Base-by-base conservation (phyloP, 768 basidiomycete genomes). In the Termitomyces sp. region DNA sequence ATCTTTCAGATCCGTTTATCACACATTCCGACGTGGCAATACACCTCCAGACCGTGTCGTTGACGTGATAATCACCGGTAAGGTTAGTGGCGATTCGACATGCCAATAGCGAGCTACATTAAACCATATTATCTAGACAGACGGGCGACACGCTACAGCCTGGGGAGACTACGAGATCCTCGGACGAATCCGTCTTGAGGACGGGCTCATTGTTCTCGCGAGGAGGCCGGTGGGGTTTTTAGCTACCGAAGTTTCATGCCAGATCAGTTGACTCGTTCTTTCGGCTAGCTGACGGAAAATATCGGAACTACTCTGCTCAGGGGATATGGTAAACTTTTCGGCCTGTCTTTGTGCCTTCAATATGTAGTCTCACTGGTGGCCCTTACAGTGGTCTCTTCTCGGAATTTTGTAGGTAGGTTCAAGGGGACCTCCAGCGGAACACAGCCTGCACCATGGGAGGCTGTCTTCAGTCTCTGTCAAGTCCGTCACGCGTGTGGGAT, bases 91-190 rank as follows among this genome's bases (percentile, higher is more conserved):
- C 27, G n/a, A 41, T 17, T 40, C 43, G 35, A 9, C 19, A 44
- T 37, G 43, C n/a, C n/a, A n/a, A 54, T 40, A 37, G 16, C 23
- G 42, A 35, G 27, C 16, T 30, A 27, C 9, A 54, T 49, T 53
- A 7, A 19, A 58, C 41, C 44, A 12, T 27, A 19, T 64, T 23
- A 60, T 21, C 17, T 47, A 83, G 82, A 79, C 79, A 6, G 80
- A 80, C 53, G 70, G 71, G 37, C 69, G 66, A 17, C 73, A 79
- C 57, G 72, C 74, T 23, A 66, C 70, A 19, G 80, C 81, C 2
- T 88, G 85, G 86, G 84, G 82, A 2, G 75, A 72, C 3, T 81
- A 78, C 55, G 75, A 69, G 47, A 72, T 86, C 49, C 66, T 80
- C 41, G 86, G 86, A 37, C 79, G 84, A 30, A 71, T 88, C 14